Percentiles rank a stretch among this genome's conserved stretches.
Evolutionary conservation across 2,329 filamentous ascomycete species (phyloP).

Genomic region (Sclerotiophoma versabilis): DNA sequence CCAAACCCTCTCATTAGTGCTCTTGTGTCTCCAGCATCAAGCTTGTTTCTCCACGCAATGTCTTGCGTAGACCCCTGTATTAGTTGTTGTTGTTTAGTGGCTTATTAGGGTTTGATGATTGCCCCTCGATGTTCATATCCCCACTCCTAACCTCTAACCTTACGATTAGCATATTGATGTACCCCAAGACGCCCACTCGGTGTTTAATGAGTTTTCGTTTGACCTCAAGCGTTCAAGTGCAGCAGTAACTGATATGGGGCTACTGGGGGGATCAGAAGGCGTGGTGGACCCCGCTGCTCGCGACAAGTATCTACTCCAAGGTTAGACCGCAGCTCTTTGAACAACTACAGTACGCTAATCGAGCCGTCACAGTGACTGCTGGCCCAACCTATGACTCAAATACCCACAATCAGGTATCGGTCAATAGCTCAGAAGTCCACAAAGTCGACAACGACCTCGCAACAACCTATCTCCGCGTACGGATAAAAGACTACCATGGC

Average conservation of each 20-base stretch:
- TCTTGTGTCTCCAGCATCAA: background rate
- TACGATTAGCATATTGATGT: background rate
- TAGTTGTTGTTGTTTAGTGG: background rate
- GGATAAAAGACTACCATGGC: constrained; percentile 48
- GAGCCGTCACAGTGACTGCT: constrained; percentile 37
- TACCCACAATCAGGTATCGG: constrained; percentile 41
- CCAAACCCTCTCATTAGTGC: background rate
- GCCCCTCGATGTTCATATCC: background rate
- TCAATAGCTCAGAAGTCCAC: constrained; percentile 38
- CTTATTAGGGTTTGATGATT: background rate
- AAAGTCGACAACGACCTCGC: constrained; percentile 39
- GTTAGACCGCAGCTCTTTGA: constrained; percentile 1
- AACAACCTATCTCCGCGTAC: constrained; percentile 42
- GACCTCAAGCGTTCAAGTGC: background rate
- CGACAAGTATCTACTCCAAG: constrained; percentile 48
- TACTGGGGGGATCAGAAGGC: constrained; percentile 16
- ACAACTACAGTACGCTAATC: background rate
- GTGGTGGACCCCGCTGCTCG: constrained; percentile 41
- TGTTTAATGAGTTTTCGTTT: background rate
- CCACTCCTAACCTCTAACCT: background rate
- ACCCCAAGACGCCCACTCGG: background rate
- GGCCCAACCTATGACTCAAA: constrained; percentile 44
- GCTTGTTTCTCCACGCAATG: background rate
- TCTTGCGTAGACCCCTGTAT: background rate
- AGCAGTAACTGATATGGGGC: background rate